Percentiles rank a stretch among this genome's conserved stretches.
Evolutionary conservation across 164 flowering plant genomes (phyloP).

Genomic region (Liquidambar formosana): DNA sequence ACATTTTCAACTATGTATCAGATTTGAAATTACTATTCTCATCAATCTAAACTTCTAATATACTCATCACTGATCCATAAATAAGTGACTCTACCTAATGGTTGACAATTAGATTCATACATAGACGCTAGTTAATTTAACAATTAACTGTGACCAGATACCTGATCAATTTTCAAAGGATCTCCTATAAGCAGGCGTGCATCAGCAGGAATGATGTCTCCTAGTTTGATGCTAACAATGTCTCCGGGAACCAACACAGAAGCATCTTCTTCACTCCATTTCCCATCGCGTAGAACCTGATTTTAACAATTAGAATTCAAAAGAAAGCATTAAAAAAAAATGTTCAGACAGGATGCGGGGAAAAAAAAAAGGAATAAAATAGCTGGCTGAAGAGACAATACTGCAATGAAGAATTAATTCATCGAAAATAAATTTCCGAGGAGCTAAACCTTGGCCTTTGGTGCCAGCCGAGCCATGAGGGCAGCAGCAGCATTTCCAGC

Average conservation of each 20-base stretch:
- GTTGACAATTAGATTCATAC: too few species aligned
- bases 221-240: conserved; percentile 26
- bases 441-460: not conserved
- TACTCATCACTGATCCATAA: too few species aligned
- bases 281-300: conserved; percentile 5
- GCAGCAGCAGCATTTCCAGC: not conserved
- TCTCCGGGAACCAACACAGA: conserved; percentile 3
- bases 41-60: too few species aligned
- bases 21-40: too few species aligned
- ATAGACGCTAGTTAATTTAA: too few species aligned
- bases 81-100: too few species aligned
- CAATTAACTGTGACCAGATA: not conserved
- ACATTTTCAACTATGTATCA: too few species aligned
- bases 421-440: too few species aligned
- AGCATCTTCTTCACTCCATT: conserved; percentile 3
- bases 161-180: conserved; percentile 28
- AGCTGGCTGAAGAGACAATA: not conserved
- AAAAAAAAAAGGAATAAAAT: not conserved
- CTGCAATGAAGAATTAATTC: not conserved
- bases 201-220: conserved; percentile 32
- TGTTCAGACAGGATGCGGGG: not conserved
- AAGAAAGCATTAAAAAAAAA: not conserved
- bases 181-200: conserved; percentile 33
- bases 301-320: not conserved
- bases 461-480: conserved; percentile 4